These are phyloP conservation scores for Boletus huronensis DNA, from an alignment of 768 basidiomycete genomes.

Conservation along the genomic window DNA sequence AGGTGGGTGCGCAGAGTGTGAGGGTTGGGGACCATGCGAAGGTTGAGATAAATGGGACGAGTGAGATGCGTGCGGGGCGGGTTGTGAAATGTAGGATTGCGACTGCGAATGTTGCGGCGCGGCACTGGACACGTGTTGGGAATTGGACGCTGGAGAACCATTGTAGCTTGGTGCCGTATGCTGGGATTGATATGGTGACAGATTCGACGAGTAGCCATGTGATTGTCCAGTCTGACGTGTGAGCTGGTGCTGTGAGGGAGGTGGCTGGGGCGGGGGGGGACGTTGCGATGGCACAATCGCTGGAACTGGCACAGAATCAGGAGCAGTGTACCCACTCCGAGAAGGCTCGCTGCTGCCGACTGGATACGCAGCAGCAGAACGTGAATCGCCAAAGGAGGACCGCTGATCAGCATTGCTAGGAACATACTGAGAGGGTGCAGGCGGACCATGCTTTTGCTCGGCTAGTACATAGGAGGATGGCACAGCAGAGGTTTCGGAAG, in stretches of 20 bases:
- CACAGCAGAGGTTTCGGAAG: slow-evolving; percentile 14
- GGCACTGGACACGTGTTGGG: slow-evolving; percentile 12
- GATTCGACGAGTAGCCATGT: slow-evolving; percentile 15
- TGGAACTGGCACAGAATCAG: slow-evolving; percentile 16
- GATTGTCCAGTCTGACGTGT: slow-evolving; percentile 19
- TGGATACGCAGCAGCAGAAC: slow-evolving; percentile 17
- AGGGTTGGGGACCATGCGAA: slow-evolving; percentile 13
- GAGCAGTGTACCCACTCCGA: slow-evolving; percentile 10
- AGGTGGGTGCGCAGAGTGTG: slow-evolving; percentile 13
- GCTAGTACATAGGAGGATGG: slow-evolving; percentile 14
- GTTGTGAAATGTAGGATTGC: slow-evolving; percentile 24
- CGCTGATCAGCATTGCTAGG: slow-evolving; percentile 15
- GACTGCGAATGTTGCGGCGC: slow-evolving; percentile 20
- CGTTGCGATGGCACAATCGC: slow-evolving; percentile 20
- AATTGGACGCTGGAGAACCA: slow-evolving; percentile 16
- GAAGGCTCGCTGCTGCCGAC: slow-evolving; percentile 8
- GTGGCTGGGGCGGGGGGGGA: slow-evolving; percentile 4
- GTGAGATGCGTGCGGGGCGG: slow-evolving; percentile 10
- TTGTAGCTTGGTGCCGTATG: slow-evolving; percentile 13
- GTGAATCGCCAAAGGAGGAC: slow-evolving; percentile 23
- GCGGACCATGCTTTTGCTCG: slow-evolving; percentile 20
- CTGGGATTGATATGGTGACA: slow-evolving; percentile 14
- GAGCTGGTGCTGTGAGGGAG: slow-evolving; percentile 18
- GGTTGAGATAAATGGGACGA: slow-evolving; percentile 13
- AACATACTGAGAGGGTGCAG: slow-evolving; percentile 14